Percentiles rank a stretch among this genome's conserved stretches.
Evolutionary conservation across 352 stramenopile species (phyloP).

Genomic region (Peronospora tabacina): DNA sequence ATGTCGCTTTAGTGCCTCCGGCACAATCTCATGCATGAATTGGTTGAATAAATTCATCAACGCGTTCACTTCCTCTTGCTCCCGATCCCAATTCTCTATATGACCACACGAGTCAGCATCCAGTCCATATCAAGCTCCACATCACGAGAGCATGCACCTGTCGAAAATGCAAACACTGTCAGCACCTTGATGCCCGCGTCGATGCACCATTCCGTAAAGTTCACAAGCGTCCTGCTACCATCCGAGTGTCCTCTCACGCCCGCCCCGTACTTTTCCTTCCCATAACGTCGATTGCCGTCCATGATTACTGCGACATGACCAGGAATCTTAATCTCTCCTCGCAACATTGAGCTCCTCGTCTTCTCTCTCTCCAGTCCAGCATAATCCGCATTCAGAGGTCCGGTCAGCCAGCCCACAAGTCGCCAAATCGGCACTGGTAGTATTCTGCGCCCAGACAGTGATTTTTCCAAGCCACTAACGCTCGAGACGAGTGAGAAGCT

Average conservation of each 20-base stretch:
- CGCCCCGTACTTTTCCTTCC: constrained; percentile 70
- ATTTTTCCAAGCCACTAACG: constrained; percentile 43
- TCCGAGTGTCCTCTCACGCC: constrained; percentile 89
- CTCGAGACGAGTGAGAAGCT: constrained; percentile 64
- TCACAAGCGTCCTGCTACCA: constrained; percentile 91
- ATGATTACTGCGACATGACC: constrained; percentile 94
- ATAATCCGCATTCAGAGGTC: constrained; percentile 10
- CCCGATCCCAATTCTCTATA: constrained; percentile 92
- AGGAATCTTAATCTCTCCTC: constrained; percentile 37
- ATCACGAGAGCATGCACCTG: constrained; percentile 30
- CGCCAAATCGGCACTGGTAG: constrained; percentile 7
- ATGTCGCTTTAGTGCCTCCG: constrained; percentile 85
- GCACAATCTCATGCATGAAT: constrained; percentile 92
- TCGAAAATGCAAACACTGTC: constrained; percentile 94
- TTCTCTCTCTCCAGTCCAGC: constrained; percentile 10
- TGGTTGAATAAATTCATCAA: constrained; percentile 93
- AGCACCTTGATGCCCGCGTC: constrained; percentile 82
- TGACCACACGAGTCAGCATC: constrained; percentile 2
- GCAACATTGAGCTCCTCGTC: constrained; percentile 1
- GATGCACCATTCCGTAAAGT: constrained; percentile 97
- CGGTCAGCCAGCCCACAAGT: constrained; percentile 14
- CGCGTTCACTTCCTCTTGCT: constrained; percentile 79
- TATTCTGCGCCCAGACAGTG: constrained; percentile 24
- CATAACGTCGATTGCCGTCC: constrained; percentile 94
- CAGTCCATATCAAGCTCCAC: not conserved